These are phyloP conservation scores for Podospora comata DNA, from an alignment of 495 filamentous ascomycete genomes.

Conservation along the genomic window DNA sequence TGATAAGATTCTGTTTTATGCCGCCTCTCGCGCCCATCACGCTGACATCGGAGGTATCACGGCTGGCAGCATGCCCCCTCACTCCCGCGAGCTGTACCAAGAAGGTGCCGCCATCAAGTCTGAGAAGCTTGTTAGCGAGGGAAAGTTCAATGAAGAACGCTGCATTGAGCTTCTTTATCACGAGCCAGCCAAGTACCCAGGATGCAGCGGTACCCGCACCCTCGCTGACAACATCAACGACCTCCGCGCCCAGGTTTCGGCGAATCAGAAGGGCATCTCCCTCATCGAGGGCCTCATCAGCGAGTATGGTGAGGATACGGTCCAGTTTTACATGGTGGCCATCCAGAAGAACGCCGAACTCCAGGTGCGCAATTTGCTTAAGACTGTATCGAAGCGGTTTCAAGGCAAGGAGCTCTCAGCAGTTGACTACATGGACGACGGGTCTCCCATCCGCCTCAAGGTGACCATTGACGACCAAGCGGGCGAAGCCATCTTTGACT, in stretches of 20 bases:
- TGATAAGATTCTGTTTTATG: slow-evolving; percentile 91
- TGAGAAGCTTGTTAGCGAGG: slow-evolving; percentile 90
- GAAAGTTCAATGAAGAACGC: slow-evolving; percentile 82
- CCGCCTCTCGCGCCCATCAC: slow-evolving; percentile 91
- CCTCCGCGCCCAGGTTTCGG: slow-evolving; percentile 91
- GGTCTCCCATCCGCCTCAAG: slow-evolving; percentile 78
- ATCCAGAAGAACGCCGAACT: slow-evolving; percentile 92
- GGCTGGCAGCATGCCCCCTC: slow-evolving; percentile 94
- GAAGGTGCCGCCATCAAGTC: slow-evolving; percentile 92
- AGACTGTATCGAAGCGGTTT: slow-evolving; percentile 71
- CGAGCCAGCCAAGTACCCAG: slow-evolving; percentile 80
- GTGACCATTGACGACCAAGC: slow-evolving; percentile 78
- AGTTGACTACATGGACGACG: slow-evolving; percentile 91
- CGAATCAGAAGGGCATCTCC: slow-evolving; percentile 93
- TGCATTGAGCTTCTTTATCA: slow-evolving; percentile 79
- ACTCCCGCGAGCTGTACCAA: slow-evolving; percentile 88
- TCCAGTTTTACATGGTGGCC: slow-evolving; percentile 92
- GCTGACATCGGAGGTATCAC: slow-evolving; percentile 96
- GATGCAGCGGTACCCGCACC: slow-evolving; percentile 85
- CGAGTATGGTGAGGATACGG: slow-evolving; percentile 86
- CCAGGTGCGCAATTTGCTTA: slow-evolving; percentile 82
- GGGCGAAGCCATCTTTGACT: slow-evolving; percentile 89
- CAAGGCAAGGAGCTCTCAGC: slow-evolving; percentile 71
- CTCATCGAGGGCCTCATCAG: slow-evolving; percentile 80
- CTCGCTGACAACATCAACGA: slow-evolving; percentile 94